These are phyloP conservation scores for Carex cristatella DNA, from an alignment of 176 grass and related monocot genomes.

Conservation along the genomic window DNA sequence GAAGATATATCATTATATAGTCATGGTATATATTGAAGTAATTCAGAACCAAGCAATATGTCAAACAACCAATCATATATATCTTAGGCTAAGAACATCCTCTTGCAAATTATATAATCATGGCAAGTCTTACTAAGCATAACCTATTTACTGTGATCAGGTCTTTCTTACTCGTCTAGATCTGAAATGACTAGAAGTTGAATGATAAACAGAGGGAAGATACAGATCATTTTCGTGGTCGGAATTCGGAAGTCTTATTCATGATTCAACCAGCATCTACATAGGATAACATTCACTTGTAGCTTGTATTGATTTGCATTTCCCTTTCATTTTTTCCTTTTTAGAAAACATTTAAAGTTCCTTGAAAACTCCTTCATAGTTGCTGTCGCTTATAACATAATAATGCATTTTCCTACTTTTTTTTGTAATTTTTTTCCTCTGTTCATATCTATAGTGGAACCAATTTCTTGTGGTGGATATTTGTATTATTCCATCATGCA, in stretches of 20 bases:
- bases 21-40: neutral
- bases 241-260: neutral
- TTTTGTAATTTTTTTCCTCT: neutral
- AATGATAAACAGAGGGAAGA: neutral
- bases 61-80: neutral
- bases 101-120: neutral
- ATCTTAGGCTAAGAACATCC: neutral
- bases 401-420: neutral
- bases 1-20: neutral
- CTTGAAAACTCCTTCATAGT: neutral
- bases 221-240: slow-evolving; percentile 1
- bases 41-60: neutral
- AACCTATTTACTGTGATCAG: neutral
- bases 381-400: neutral
- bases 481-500: neutral
- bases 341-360: slow-evolving; percentile 7
- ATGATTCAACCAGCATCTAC: neutral
- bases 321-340: slow-evolving; percentile 4
- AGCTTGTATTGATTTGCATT: neutral
- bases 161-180: neutral
- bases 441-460: neutral
- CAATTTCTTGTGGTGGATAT: neutral
- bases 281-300: slow-evolving; percentile 3
- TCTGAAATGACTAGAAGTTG: neutral
- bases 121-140: neutral